phyloP scores from a whole-genome alignment of 805 yeast genomes.

The Saturnispora halmiae region DNA sequence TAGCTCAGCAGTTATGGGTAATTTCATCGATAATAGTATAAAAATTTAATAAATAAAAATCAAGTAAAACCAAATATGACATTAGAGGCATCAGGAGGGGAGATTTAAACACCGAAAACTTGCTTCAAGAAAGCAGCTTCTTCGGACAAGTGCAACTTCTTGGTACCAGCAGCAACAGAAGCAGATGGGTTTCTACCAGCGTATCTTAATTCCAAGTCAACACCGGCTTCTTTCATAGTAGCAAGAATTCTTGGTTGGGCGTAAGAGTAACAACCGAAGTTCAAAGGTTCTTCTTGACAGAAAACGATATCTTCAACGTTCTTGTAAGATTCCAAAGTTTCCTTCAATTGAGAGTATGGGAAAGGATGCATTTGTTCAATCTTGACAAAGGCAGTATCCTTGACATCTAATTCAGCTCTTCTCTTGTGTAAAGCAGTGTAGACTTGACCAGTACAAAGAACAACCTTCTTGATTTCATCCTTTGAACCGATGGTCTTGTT shows the following conservation, averaged over 20 bases:
- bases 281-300: slow-evolving; percentile 98
- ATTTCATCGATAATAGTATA: slow-evolving; percentile 1
- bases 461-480: slow-evolving; percentile 80
- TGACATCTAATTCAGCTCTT: slow-evolving; percentile 69
- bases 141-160: slow-evolving; percentile 78
- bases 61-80: not conserved
- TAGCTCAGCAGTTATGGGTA: no score
- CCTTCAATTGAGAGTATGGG: slow-evolving; percentile 94
- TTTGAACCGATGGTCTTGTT: slow-evolving; percentile 68
- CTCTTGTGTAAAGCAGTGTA: slow-evolving; percentile 85
- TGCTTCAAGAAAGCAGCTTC: slow-evolving; percentile 80
- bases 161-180: slow-evolving; percentile 95
- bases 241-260: slow-evolving; percentile 79
- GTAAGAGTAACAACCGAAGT: slow-evolving; percentile 84
- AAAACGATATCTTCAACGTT: slow-evolving; percentile 81
- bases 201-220: slow-evolving; percentile 56
- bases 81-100: no score
- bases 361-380: slow-evolving; percentile 96
- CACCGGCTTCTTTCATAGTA: slow-evolving; percentile 63
- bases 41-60: slow-evolving; percentile 4
- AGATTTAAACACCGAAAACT: slow-evolving; percentile 43
- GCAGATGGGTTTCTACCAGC: slow-evolving; percentile 99
- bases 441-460: slow-evolving; percentile 87
- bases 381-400: slow-evolving; percentile 78
- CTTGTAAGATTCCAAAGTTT: slow-evolving; percentile 70